Evolutionary conservation across 305 asterid species (phyloP), one percentile per base, ranked within the genome.

Genomic region (Solanum hybrid): DNA sequence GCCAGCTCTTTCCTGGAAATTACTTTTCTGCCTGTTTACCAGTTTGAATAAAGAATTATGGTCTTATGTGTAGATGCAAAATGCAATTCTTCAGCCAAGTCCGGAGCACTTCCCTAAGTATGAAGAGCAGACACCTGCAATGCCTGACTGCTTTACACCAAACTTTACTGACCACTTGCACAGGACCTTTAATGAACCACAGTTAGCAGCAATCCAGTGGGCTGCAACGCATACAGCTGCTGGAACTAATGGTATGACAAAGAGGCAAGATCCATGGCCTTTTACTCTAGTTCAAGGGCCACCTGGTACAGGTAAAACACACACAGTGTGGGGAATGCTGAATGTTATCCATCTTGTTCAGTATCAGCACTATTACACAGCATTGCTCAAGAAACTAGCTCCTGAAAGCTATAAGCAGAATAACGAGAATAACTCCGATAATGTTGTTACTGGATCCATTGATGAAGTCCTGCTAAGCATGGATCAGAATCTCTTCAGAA

Each of bases 251-350:
- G 99, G 95, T 26, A 89, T 87, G 89, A 90, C 97, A 37, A 98
- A 95, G 95, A 98, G 95, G 93, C 98, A 97, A 93, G 99, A 97
- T 31, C 99, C 98, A 34, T 98, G 99, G 99, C 99, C 99, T 24
- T 98, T 98, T 91, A 98, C 99, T 76, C 91, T 98, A 90, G 99
- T 98, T 87, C 99, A 98, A 93, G 99, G 99, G 76, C 99, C 99
- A 51, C 99, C 99, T 65, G 99, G 99, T 57, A 98, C 99, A 75
- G 99, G 99, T 84, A 98, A 98, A 93, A 98, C 99, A 17, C 99
- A 98, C 89, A 98, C 99, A 14, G 99, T 98, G 38, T 98, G 99
- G 99, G 99, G 99, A 91, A 98, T 98, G 99, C 96, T 98, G 88
- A 98, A 96, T 89, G 99, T 98, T 20, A 98, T 98, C 93, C 99